Base-by-base conservation (phyloP, 148 eudicot species). In the Vaccinium vitisidaea region DNA sequence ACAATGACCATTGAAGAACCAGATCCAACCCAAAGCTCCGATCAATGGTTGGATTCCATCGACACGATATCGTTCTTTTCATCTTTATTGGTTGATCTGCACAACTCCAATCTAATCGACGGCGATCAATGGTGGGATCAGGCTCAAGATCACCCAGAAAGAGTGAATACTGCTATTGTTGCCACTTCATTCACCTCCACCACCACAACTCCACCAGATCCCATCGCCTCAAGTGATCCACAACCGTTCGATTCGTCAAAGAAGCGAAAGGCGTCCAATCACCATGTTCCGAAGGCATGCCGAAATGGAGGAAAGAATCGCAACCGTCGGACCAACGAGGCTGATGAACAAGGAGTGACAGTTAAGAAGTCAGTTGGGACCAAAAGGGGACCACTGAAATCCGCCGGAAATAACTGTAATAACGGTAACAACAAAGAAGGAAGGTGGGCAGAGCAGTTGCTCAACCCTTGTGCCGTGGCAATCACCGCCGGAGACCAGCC, bases 401-500 rank as follows among this genome's bases (percentile, higher is more conserved):
- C 79, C 4, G 75, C 76, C 3, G 90, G 83, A 32, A 81, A 16
- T 55, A 84, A 83, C 82, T 55, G 84, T 53, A 87, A 80, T 50
- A 89, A 86, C 81, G 87, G 89, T 75, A 86, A 82, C 53, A 81
- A 63, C 80, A 89, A 30, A 70, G 92, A 90, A 56, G 93, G 90
- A 18, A 80, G 93, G 85, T 91, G 93, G 93, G 93, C 93, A 1
- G 93, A 91, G 67, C 93, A 91, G 85, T 75, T 91, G 78, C 92
- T 91, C 76, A 91, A 90, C 85, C 93, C 93, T 10, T 91, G 93
- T 54, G 93, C 93, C 6, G 78, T 84, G 1, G 93, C 93, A 0
- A 87, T 91, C 77, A 63, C 89, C 13, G 77, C 88, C n/a, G 79
- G 86, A 19, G 86, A 91, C 50, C 83, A 71, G 19, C 78, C 87